These are phyloP conservation scores for Colletotrichum sp. DNA, from an alignment of 2,329 filamentous ascomycete genomes.

Conservation along the genomic window DNA sequence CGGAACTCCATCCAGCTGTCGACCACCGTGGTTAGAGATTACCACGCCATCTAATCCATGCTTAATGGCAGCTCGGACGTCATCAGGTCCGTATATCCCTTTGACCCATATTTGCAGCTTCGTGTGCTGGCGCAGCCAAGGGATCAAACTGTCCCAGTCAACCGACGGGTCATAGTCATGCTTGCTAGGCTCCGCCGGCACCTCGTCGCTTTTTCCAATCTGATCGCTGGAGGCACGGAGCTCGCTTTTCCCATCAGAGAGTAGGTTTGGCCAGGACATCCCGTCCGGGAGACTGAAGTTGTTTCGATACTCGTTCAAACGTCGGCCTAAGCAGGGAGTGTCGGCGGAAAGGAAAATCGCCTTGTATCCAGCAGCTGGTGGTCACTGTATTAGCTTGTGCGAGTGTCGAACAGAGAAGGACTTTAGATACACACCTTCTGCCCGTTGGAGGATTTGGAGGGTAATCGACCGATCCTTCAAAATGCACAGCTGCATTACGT, in stretches of 20 bases:
- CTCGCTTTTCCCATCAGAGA: conserved; percentile 21
- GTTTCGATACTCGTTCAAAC: conserved; percentile 59
- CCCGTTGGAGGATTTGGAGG: conserved; percentile 42
- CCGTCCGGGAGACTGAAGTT: conserved; percentile 40
- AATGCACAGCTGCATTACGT: conserved; percentile 57
- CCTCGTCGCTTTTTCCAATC: neutral
- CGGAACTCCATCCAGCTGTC: conserved; percentile 51
- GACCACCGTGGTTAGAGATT: conserved; percentile 73
- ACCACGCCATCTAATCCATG: conserved; percentile 69
- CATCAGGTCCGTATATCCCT: conserved; percentile 39
- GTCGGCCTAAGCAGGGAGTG: conserved; percentile 55
- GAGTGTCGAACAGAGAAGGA: neutral
- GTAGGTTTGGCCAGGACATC: neutral
- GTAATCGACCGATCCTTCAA: conserved; percentile 51
- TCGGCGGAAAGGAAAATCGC: conserved; percentile 62
- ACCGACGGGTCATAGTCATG: neutral
- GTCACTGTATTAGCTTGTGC: neutral
- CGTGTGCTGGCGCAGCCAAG: conserved; percentile 51
- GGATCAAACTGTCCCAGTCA: conserved; percentile 52
- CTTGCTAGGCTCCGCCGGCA: neutral
- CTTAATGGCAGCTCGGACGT: conserved; percentile 42
- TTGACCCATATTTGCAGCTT: conserved; percentile 50
- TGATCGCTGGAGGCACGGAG: conserved; percentile 4
- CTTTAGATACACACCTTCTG: conserved; percentile 40
- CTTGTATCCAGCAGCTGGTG: conserved; percentile 38